Evolutionary conservation across 805 yeast species (phyloP).

Genomic region (Wickerhamomyces sydowiorum): DNA sequence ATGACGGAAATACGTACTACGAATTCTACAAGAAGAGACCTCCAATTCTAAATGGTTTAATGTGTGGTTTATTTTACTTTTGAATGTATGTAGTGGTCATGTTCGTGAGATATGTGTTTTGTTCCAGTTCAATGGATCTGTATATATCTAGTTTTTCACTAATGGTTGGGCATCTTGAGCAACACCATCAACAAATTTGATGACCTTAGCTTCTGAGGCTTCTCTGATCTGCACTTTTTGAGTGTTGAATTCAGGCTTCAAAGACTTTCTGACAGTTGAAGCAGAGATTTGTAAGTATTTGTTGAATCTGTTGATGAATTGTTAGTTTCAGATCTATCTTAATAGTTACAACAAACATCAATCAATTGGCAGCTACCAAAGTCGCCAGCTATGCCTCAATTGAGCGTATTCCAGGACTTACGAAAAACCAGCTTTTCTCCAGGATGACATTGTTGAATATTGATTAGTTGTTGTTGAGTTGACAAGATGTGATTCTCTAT

Average conservation of each 20-base stretch:
- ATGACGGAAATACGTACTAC: no score
- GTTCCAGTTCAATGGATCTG: constrained; percentile 24
- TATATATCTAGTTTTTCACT: constrained; percentile 24
- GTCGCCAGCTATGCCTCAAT: no score
- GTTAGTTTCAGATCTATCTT: constrained; percentile 6
- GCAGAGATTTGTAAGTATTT: constrained; percentile 90
- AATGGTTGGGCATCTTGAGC: constrained; percentile 33
- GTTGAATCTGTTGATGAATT: constrained; percentile 48
- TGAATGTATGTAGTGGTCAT: background rate
- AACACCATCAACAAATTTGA: constrained; percentile 67
- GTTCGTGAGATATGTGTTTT: background rate
- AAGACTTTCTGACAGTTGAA: constrained; percentile 77
- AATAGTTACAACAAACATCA: no score
- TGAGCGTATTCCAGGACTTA: no score
- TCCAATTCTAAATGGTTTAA: background rate
- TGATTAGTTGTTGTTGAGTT: constrained; percentile 1
- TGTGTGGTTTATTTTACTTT: background rate
- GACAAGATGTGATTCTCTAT: background rate
- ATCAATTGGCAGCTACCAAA: no score
- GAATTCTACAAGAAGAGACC: background rate
- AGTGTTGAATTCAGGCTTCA: constrained; percentile 80
- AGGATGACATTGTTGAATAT: constrained; percentile 39
- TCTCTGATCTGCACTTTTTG: constrained; percentile 66
- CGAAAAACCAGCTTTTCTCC: constrained; percentile 66
- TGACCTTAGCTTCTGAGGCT: constrained; percentile 64